A percentile compares a stretch with the other conserved stretches of the same genome.
Conservation (phyloP, 108 stramenopile species). For the Seminavis robusta region DNA sequence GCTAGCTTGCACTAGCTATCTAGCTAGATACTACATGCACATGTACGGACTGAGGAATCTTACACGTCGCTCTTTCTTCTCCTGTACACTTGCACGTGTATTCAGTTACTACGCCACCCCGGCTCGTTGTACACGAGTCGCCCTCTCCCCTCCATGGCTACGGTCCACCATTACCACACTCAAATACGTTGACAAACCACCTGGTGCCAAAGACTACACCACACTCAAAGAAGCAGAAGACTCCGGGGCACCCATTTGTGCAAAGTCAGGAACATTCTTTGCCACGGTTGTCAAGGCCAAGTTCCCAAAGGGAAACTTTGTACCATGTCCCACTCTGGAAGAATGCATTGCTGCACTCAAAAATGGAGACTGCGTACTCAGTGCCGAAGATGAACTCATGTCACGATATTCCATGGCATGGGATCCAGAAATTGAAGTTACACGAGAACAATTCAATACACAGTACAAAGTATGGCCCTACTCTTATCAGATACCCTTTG, state of each 20-base stretch:
- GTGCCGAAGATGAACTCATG: background rate
- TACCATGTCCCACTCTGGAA: background rate
- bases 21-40: no score
- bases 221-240: slow-evolving; percentile 5
- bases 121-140: no score
- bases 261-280: background rate
- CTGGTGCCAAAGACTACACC: background rate
- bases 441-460: background rate
- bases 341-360: background rate
- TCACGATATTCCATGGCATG: background rate
- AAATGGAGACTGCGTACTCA: background rate
- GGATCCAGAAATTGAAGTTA: background rate
- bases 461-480: slow-evolving; percentile 3
- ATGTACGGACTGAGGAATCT: no score
- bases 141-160: no score
- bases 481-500: no score
- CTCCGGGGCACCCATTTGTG: background rate
- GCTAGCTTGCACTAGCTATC: no score
- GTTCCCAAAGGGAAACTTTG: background rate
- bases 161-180: no score
- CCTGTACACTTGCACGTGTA: no score
- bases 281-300: background rate
- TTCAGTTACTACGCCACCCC: no score
- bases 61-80: no score
- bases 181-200: no score